Conservation (phyloP, 495 filamentous ascomycete genomes). For the Aspergillus carlsbadensis region DNA sequence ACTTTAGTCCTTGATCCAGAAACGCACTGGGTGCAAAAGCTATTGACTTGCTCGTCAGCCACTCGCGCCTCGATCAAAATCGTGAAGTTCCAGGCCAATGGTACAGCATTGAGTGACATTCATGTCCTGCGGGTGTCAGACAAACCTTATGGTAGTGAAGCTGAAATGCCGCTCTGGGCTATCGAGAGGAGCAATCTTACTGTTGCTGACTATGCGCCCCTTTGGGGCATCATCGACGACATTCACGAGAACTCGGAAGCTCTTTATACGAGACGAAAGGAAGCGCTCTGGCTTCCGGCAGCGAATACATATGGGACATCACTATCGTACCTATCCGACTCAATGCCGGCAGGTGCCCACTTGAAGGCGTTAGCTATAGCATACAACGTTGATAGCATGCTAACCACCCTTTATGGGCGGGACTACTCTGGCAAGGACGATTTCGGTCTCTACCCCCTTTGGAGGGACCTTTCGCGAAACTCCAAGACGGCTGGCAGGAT, state of each 20-base stretch:
- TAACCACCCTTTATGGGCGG: neutral
- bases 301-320: neutral
- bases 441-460: neutral
- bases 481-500: neutral
- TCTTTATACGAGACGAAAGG: too few species aligned
- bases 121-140: neutral
- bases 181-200: neutral
- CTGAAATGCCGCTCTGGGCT: neutral
- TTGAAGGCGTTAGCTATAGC: too few species aligned
- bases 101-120: neutral
- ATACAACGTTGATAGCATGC: too few species aligned
- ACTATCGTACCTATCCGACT: too few species aligned
- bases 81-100: neutral
- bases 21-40: too few species aligned
- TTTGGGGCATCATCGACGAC: neutral
- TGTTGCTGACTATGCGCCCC: neutral
- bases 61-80: neutral
- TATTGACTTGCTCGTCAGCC: neutral
- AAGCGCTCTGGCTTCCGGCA: neutral
- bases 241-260: neutral
- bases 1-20: too few species aligned
- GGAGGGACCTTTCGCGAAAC: neutral
- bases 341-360: too few species aligned
- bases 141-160: neutral
- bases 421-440: neutral